phyloP scores from a whole-genome alignment of 495 filamentous ascomycete genomes.

The Penicillium antarcticum region DNA sequence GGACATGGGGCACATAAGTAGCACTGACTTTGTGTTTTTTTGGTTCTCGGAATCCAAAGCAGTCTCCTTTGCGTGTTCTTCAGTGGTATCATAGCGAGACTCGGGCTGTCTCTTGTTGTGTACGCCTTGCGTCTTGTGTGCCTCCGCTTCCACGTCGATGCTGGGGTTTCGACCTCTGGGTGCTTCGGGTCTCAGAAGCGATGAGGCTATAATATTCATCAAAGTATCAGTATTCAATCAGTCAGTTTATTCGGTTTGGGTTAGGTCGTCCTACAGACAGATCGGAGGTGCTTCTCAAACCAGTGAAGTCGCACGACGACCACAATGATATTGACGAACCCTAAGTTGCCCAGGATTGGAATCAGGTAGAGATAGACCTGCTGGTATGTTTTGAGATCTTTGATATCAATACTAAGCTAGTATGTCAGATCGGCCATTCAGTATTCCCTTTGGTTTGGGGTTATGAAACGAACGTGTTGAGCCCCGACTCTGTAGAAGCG shows the following conservation, averaged over 20 bases:
- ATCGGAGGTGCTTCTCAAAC: slow-evolving; percentile 31
- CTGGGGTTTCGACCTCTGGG: no score
- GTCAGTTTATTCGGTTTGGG: not conserved
- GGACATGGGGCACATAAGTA: no score
- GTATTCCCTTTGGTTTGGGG: not conserved
- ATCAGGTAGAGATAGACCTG: slow-evolving; percentile 36
- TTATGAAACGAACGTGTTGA: slow-evolving; percentile 31
- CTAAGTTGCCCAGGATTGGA: slow-evolving; percentile 30
- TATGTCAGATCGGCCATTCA: not conserved
- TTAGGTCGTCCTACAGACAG: slow-evolving; percentile 6
- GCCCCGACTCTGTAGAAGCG: slow-evolving; percentile 37
- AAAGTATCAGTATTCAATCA: not conserved
- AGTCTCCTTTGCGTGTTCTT: no score
- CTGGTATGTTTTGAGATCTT: slow-evolving; percentile 36
- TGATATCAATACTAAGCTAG: slow-evolving; percentile 30
- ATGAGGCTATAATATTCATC: no score
- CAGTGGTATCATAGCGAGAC: no score
- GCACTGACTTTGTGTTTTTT: no score
- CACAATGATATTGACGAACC: slow-evolving; percentile 35
- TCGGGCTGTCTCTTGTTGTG: no score
- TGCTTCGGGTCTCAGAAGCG: no score
- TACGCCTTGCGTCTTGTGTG: no score
- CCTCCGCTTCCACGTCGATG: no score
- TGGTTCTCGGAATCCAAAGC: no score
- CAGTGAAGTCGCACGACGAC: slow-evolving; percentile 32